Evolutionary conservation across 495 filamentous ascomycete species (phyloP), one percentile per base, ranked within the genome.

Genomic region (Lineolata rhizophorae): DNA sequence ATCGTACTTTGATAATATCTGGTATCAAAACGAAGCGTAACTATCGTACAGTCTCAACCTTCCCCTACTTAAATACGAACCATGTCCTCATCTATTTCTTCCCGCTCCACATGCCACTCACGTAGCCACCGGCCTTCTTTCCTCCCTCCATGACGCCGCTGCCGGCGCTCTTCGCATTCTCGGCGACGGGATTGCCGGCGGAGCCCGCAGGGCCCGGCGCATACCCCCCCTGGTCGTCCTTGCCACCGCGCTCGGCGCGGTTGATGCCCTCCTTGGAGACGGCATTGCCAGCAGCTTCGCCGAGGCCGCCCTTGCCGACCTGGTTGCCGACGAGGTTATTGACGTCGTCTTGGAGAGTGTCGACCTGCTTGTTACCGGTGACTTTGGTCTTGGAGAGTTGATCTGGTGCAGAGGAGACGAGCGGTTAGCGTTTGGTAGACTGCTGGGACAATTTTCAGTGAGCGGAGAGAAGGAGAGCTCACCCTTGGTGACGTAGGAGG

Each of bases 211-310:
- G 34, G 30, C 41, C 28, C 1, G 42, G 46, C 15, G 21, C 45
- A 34, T 65, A 69, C 0, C 48, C 51, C 2, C 70, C 69, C 15
- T 56, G 42, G 1, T 70, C 64, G 35, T 72, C 64, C 44, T 67
- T 73, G 3, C 70, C 70, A 6, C 56, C 48, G 2, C 72, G 50
- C 47, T 79, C 72, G 30, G 58, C 54, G 5, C 70, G 58, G 45
- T 72, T 75, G 34, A 76, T 40, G 5, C 70, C 72, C 37, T 77
- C 70, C 32, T 68, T 65, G 1, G 67, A 73, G 1, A 46, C 44
- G 3, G 58, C 15, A 39, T 76, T 61, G 12, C 74, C 72, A 18
- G 72, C 51, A 9, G 70, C 69, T 27, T 65, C 55, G 0, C 60
- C 54, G 1, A 77, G 43, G 0, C 74, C 72, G 31, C 64, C 68